Percentiles rank a stretch among this genome's conserved stretches.
Conservation (phyloP, 306 rosid genomes). For the Fagus crenata region DNA sequence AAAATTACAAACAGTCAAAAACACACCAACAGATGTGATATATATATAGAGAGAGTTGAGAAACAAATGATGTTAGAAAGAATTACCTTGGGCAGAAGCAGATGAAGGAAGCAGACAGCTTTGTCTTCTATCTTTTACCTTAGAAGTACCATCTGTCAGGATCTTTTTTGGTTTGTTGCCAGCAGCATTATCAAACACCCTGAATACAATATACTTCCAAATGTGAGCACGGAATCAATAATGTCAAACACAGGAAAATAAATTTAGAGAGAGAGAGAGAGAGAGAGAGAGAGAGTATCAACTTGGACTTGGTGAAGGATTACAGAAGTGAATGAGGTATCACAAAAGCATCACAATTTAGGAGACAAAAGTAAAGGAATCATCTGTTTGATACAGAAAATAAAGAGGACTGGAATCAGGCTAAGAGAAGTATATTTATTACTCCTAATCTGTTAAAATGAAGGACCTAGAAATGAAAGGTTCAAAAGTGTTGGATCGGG, state of each 20-base stretch:
- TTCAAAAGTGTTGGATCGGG: neutral
- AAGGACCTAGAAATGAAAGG: neutral
- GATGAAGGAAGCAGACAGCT: slow-evolving; percentile 25
- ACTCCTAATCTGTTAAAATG: neutral
- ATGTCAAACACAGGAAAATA: neutral
- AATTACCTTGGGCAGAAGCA: slow-evolving; percentile 52
- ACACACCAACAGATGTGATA: neutral
- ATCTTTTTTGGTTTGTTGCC: slow-evolving; percentile 20
- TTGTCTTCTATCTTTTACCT: slow-evolving; percentile 24
- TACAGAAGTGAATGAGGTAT: neutral
- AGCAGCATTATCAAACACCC: slow-evolving; percentile 27
- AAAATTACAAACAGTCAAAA: neutral
- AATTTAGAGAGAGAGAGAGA: neutral
- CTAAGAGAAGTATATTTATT: neutral
- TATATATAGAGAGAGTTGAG: neutral
- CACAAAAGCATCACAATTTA: neutral
- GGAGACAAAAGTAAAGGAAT: neutral
- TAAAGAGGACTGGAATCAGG: neutral
- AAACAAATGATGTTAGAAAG: neutral
- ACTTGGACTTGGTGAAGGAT: neutral
- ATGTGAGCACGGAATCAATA: slow-evolving; percentile 9
- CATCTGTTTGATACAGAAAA: neutral
- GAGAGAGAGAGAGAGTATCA: neutral
- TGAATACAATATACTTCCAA: slow-evolving; percentile 28
- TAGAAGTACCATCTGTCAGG: slow-evolving; percentile 14